phyloP scores from a whole-genome alignment of 495 filamentous ascomycete species.

The Penicillium paxilli region DNA sequence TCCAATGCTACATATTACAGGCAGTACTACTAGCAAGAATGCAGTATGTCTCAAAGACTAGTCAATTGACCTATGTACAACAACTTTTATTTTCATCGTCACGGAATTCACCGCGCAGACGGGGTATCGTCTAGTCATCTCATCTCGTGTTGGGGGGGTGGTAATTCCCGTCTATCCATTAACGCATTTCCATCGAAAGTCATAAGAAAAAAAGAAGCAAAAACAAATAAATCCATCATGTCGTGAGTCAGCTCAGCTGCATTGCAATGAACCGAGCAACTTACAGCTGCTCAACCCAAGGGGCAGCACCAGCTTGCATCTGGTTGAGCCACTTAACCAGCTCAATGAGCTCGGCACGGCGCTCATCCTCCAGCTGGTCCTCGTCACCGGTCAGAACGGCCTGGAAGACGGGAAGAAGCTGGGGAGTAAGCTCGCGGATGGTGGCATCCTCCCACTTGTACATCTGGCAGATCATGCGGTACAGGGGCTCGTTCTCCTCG shows the following conservation, averaged over 20 bases:
- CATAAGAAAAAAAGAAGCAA: too few species aligned
- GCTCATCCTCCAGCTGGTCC: constrained; percentile 83
- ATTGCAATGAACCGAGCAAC: neutral
- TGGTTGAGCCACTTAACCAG: constrained; percentile 71
- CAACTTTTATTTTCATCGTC: constrained; percentile 38
- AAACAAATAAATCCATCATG: constrained; percentile 7
- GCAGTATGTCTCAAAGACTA: neutral
- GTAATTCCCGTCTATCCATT: constrained; percentile 42
- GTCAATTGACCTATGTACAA: constrained; percentile 32
- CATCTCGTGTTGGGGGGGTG: constrained; percentile 29
- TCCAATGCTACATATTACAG: too few species aligned
- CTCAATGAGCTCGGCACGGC: constrained; percentile 65
- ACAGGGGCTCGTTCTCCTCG: constrained; percentile 94
- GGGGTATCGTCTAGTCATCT: constrained; percentile 48
- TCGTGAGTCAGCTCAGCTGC: neutral
- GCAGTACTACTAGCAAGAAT: too few species aligned
- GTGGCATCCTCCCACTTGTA: constrained; percentile 75
- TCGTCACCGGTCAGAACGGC: constrained; percentile 74
- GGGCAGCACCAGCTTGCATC: constrained; percentile 46
- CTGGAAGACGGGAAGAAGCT: constrained; percentile 77
- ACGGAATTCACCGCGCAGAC: constrained; percentile 23
- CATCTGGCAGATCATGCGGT: constrained; percentile 79
- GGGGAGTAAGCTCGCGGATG: constrained; percentile 71
- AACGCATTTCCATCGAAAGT: constrained; percentile 24
- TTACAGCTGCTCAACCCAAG: constrained; percentile 49